Conservation (phyloP, 495 filamentous ascomycete species). For the Aspergillus sclerotiicarbonarius region DNA sequence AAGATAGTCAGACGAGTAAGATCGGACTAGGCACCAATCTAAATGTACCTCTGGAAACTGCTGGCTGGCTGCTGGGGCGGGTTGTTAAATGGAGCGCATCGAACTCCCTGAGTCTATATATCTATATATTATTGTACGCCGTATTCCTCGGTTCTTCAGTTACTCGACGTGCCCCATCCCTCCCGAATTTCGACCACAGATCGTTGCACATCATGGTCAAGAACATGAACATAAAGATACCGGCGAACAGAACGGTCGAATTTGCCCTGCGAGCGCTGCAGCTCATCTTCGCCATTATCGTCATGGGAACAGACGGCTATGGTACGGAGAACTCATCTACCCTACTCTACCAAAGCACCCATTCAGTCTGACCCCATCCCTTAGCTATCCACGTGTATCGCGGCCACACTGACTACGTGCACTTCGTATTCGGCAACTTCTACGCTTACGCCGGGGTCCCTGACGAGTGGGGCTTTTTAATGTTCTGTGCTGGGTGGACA, state of each 20-base stretch:
- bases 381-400: conserved; percentile 29
- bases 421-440: conserved; percentile 26
- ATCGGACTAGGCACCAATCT: too few species aligned
- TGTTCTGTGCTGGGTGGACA: conserved; percentile 31
- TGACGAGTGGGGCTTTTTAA: conserved; percentile 28
- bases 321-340: conserved; percentile 23
- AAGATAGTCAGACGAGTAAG: too few species aligned
- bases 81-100: too few species aligned
- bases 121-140: too few species aligned
- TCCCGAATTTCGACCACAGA: not conserved
- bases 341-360: conserved; percentile 14
- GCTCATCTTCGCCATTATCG: conserved; percentile 29
- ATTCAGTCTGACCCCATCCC: conserved; percentile 23
- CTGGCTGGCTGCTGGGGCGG: too few species aligned
- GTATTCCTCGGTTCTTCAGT: not conserved
- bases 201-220: not conserved
- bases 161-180: not conserved
- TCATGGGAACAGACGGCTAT: conserved; percentile 30
- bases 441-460: conserved; percentile 26
- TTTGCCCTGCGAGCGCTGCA: conserved; percentile 28
- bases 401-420: conserved; percentile 25
- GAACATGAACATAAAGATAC: too few species aligned
- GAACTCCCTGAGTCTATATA: too few species aligned
- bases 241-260: conserved; percentile 19
- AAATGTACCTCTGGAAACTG: too few species aligned